A percentile compares a stretch with the other conserved stretches of the same genome.
phyloP scores from a whole-genome alignment of 225 moss, liverwort and hornwort species.

The Neckera pumila region DNA sequence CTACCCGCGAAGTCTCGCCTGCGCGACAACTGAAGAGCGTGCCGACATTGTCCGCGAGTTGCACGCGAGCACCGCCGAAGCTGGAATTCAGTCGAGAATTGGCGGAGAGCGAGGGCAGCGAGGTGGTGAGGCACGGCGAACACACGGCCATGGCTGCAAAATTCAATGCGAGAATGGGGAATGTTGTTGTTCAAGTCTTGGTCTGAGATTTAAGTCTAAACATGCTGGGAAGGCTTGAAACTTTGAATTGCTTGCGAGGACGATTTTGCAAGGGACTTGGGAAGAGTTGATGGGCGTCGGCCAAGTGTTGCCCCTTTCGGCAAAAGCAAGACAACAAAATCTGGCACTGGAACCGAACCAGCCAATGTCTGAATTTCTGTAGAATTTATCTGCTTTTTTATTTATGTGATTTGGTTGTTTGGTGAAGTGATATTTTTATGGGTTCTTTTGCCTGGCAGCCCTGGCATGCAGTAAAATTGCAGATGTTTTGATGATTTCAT shows the following conservation, averaged over 20 bases:
- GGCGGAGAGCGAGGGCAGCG: background rate
- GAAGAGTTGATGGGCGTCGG: background rate
- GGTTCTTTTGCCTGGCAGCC: background rate
- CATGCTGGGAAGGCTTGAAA: background rate
- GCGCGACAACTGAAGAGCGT: background rate
- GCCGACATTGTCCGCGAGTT: background rate
- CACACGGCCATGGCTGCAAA: constrained; percentile 5
- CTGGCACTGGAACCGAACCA: background rate
- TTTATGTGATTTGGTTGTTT: background rate
- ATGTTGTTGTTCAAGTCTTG: background rate
- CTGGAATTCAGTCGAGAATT: background rate
- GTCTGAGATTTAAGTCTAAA: background rate
- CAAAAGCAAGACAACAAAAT: background rate
- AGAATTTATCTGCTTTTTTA: background rate
- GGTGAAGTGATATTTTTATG: background rate
- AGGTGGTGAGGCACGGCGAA: constrained; percentile 8
- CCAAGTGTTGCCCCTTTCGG: background rate
- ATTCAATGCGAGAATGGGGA: background rate
- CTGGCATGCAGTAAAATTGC: background rate
- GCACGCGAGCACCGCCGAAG: background rate
- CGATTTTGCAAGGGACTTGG: background rate
- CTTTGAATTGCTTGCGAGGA: background rate
- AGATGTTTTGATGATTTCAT: background rate
- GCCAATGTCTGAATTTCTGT: background rate
- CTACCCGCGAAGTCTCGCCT: constrained; percentile 9